Evolutionary conservation across 2,329 filamentous ascomycete species (phyloP).

Genomic region (Phyllosticta citrichinensis): DNA sequence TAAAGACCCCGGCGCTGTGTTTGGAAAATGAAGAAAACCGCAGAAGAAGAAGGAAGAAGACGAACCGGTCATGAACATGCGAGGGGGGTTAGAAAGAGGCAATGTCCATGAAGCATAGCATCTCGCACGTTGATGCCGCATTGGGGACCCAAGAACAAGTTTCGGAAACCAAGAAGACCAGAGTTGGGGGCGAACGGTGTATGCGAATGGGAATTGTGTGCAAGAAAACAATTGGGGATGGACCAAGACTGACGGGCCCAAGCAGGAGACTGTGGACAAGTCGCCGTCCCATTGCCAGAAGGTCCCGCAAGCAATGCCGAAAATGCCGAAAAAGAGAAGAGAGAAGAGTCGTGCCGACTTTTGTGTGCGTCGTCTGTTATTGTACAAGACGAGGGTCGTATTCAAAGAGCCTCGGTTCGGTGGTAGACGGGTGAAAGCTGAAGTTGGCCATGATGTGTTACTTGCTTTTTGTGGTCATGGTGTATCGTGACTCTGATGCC

Average conservation of each 20-base stretch:
- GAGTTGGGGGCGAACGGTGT: not conserved
- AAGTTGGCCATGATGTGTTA: too few species aligned
- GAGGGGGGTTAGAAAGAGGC: not conserved
- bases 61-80: not conserved
- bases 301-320: not conserved
- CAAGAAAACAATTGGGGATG: not conserved
- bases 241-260: not conserved
- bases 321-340: constrained; percentile 1
- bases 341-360: not conserved
- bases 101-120: not conserved
- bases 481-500: not conserved
- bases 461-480: not conserved
- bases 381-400: not conserved
- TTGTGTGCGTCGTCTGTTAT: not conserved
- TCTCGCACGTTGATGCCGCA: not conserved
- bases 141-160: not conserved
- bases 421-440: not conserved
- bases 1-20: not conserved
- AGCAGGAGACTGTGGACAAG: not conserved
- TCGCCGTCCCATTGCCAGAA: not conserved
- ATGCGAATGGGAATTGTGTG: constrained; percentile 2
- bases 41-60: not conserved
- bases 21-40: not conserved
- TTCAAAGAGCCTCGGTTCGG: not conserved
- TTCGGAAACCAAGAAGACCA: not conserved